Evolutionary conservation across 2,329 filamentous ascomycete genomes (phyloP), one percentile per base, ranked within the genome.

Genomic region (Cercospora nicotianae): DNA sequence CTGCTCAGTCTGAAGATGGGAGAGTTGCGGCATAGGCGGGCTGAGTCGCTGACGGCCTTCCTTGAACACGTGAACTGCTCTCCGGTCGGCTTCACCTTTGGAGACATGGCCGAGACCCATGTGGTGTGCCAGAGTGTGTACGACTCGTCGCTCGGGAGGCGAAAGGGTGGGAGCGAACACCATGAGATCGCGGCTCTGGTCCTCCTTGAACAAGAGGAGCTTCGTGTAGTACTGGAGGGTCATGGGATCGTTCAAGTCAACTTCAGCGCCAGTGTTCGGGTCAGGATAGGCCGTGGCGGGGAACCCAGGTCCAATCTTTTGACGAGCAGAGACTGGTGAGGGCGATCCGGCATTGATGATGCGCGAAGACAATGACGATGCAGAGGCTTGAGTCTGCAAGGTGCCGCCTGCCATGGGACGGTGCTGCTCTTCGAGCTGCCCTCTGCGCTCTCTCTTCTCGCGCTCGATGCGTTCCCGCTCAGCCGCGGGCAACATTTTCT

Each of bases 401-500:
- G 90, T 88, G 57, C 83, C 82, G 57, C 81, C 77, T 39, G 81
- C 81, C 76, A 91, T 90, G 75, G 83, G 93, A 77, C 94, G 89
- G 80, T 99, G 95, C 80, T 99, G 95, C 81, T 99, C 95, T 80
- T 99, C 94, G 12, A 99, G 86, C 80, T 99, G 95, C 60, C 95
- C 95, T 63, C 95, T 90, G 74, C 95, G 91, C 82, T 98, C 94
- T 67, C 95, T 88, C 87, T 98, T 99, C 81, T 98, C 95, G 5
- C 95, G 88, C 80, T 99, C 95, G 73, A 99, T 98, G 48, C 95
- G 88, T 81, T 99, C 95, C 63, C 95, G 88, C 80, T 98, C 95
- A 33, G 94, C 92, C 72, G 96, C 88, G 0, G 95, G 95, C 5
- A 99, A 87, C 95, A 99, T 98, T 83, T 98, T 98, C 86, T 99